Evolutionary conservation across 176 grass and related monocot species (phyloP).

Genomic region (Avena eriantha): DNA sequence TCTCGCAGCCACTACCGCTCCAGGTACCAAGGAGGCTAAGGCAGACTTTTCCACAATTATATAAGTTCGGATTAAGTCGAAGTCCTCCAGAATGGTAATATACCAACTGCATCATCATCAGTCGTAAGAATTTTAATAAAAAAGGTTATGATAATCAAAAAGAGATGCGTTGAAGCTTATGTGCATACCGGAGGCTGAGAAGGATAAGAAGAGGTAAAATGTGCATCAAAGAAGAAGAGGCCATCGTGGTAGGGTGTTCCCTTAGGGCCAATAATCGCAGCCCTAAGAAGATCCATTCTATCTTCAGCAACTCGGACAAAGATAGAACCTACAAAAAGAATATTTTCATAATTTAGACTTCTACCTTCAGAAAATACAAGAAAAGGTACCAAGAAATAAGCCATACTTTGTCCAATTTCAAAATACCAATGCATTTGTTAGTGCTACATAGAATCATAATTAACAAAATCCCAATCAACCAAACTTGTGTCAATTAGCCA

Average conservation of each 20-base stretch:
- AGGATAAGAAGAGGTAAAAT: slow-evolving; percentile 66
- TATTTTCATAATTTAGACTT: slow-evolving; percentile 33
- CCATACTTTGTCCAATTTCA: background rate
- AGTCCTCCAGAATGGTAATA: slow-evolving; percentile 80
- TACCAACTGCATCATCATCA: slow-evolving; percentile 55
- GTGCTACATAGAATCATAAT: background rate
- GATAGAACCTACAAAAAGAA: slow-evolving; percentile 58
- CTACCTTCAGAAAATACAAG: background rate
- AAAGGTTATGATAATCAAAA: background rate
- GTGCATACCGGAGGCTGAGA: slow-evolving; percentile 66
- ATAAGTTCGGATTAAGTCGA: slow-evolving; percentile 88
- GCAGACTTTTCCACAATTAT: slow-evolving; percentile 74
- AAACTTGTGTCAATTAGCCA: background rate
- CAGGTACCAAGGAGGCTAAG: slow-evolving; percentile 92
- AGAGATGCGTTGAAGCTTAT: background rate
- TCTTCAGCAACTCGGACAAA: slow-evolving; percentile 84
- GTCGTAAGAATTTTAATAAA: slow-evolving; percentile 21
- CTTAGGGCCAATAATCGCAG: slow-evolving; percentile 76
- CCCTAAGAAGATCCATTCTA: slow-evolving; percentile 93
- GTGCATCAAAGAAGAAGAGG: slow-evolving; percentile 92
- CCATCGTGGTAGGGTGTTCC: slow-evolving; percentile 94
- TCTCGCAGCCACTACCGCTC: slow-evolving; percentile 76
- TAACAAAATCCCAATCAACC: background rate
- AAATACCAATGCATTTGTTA: background rate
- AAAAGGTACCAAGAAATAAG: background rate